Base-by-base conservation (phyloP, 192 early-diverging fungal genomes). In the Backusella luteola region DNA sequence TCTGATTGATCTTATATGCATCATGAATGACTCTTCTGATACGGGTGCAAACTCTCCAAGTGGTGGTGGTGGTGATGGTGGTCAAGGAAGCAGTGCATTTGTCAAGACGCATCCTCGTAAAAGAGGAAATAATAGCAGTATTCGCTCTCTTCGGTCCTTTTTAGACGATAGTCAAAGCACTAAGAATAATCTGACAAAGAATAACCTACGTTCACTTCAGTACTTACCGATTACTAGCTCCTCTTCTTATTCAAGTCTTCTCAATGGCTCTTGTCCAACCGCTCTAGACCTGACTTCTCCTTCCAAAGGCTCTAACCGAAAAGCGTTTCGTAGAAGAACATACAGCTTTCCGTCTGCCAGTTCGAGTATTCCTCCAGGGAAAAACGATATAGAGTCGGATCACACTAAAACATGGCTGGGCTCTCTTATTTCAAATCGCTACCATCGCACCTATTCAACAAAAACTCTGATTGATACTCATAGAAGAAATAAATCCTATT, bases 331-430 rank as follows among this genome's bases (percentile, higher is more conserved):
- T 41, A 17, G 68, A 21, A 26, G 75, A 23, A 76, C 75, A 14
- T 76, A 76, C 26, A 76, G 84, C 77, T 52, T 86, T 81, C 75
- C 85, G 72, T 42, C 83, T 63, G 23, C 71, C 63, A 39, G 32
- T 17, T 23, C 39, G 12, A 49, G 29, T 49, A 7, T 26, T 6
- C 29, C 70, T 42, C 41, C 70, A 34, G 42, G 39, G 32, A 49
- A 49, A 15, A 29, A 14, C 19, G 70, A 71, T 34, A 17, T 46
- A 26, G 63, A 75, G 26, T 71, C 42, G 35, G 78, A 35, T 39
- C 49, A 42, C 72, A 71, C 23, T 34, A 53, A 15, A 73, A 78
- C 73, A 56, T 84, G 8, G 80, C 73, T 53, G 80, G 80, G 82
- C 66, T 81, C 69, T 74, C 74, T 69, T 73, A 79, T 21, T 74